Base-by-base conservation (phyloP, 176 grass and related monocot genomes). In the Saccharum officinarum region DNA sequence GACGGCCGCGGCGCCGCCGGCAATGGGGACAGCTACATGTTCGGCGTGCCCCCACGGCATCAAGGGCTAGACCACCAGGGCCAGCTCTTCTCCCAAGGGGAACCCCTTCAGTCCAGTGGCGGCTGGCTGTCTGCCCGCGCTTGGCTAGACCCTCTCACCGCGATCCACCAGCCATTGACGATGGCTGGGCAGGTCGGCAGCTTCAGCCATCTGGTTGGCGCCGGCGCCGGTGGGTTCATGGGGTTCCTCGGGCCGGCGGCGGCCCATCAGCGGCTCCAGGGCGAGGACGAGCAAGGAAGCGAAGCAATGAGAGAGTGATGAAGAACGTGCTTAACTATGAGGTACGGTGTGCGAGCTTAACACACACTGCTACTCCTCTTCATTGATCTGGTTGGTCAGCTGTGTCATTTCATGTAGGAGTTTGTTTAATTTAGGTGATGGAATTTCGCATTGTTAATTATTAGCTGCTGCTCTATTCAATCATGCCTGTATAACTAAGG, bases 81-180 rank as follows among this genome's bases (percentile, higher is more conserved):
- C 87, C 95, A 95, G 77, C 81, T 95, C 88, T 98, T 93, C 76
- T 77, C 92, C 52, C 91, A 95, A 54, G 92, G 95, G 89, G 95
- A 90, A 95, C 76, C 93, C 95, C 95, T 98, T 98, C 95, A 98
- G 91, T 98, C 95, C 95, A 95, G 93, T 82, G 83, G 87, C 80
- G 85, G 80, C 25, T 91, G 81, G 89, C 76, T 88, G 55, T 89
- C 89, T 8, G 84, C 88, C 41, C 93, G 91, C 67, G 42, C 87
- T 20, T 95, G 95, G 95, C 91, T 90, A 64, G 95, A 98, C 79
- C 85, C 93, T 61, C 80, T 88, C 8, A 73, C 86, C 22, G 87
- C 78, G 52, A 92, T 92, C 76, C 91, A 92, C 38, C 89, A 91
- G 84, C 76, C 79, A 18, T 75, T 91, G 71, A 31, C 92, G 72